Percentiles rank a stretch among this genome's conserved stretches.
Evolutionary conservation across 1,284 basidiomycete genomes (phyloP).

Genomic region (Ceratorhiza oryzae-sativae): DNA sequence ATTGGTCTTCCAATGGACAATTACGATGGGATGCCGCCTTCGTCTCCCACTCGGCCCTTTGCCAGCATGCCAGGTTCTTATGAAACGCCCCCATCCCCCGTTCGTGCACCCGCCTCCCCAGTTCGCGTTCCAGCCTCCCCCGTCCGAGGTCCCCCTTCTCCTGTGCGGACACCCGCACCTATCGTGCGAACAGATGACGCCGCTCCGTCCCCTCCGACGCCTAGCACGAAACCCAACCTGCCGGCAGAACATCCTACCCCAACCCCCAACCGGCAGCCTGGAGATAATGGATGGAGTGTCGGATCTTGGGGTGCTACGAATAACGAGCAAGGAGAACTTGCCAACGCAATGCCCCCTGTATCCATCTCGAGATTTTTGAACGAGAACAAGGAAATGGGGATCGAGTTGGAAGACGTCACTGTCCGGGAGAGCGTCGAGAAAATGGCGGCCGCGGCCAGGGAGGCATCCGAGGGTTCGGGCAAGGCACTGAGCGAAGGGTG

Average conservation of each 20-base stretch:
- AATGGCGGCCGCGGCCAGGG: constrained; percentile 25
- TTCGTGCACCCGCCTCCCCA: background rate
- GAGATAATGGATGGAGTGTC: background rate
- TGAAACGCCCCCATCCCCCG: background rate
- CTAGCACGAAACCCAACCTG: background rate
- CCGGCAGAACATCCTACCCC: background rate
- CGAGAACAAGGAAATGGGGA: constrained; percentile 39
- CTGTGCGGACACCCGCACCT: constrained; percentile 1
- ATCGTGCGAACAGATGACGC: background rate
- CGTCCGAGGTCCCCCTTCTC: constrained; percentile 6
- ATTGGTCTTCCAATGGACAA: too few relatives aligned
- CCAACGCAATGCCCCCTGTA: background rate
- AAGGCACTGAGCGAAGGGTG: background rate
- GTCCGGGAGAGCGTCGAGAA: constrained; percentile 33
- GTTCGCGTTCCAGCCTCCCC: constrained; percentile 12
- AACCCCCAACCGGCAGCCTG: background rate
- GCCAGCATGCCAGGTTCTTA: constrained; percentile 1
- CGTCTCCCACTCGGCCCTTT: constrained; percentile 21
- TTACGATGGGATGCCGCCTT: too few relatives aligned
- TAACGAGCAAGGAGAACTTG: background rate
- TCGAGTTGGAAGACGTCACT: constrained; percentile 15
- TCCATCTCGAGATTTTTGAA: constrained; percentile 33
- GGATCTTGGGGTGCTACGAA: constrained; percentile 12
- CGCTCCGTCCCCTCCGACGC: constrained; percentile 2
- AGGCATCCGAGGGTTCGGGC: background rate